Evolutionary conservation across 2,329 filamentous ascomycete species (phyloP).

Genomic region (Pseudocercospora crystallina): DNA sequence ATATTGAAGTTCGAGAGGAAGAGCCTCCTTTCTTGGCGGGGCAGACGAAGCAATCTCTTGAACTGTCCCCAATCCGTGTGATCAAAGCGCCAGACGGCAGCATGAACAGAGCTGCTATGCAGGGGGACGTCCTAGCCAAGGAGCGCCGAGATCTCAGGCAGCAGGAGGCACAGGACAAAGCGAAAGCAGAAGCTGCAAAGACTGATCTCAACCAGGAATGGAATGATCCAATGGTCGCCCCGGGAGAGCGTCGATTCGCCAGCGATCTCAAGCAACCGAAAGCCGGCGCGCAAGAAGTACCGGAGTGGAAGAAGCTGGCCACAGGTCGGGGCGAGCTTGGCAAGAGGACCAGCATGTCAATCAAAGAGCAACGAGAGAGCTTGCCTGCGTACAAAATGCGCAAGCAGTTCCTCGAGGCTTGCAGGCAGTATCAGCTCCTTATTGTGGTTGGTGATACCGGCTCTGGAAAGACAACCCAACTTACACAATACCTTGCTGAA

Average conservation of each 20-base stretch:
- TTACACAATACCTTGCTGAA: constrained; percentile 94
- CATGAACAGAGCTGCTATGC: constrained; percentile 93
- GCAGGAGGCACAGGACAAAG: constrained; percentile 78
- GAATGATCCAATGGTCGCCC: constrained; percentile 93
- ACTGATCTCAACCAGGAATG: constrained; percentile 87
- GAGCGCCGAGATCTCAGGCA: constrained; percentile 86
- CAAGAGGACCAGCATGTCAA: constrained; percentile 84
- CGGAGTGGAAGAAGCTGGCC: constrained; percentile 83
- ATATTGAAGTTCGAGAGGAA: constrained; percentile 94
- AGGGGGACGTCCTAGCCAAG: constrained; percentile 82
- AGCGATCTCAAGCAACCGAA: constrained; percentile 74
- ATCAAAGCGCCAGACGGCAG: constrained; percentile 98
- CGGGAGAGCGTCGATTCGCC: constrained; percentile 84
- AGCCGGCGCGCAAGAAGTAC: constrained; percentile 66
- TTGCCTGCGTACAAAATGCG: constrained; percentile 89
- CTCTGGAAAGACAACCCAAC: constrained; percentile 93
- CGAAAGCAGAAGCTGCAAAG: constrained; percentile 70
- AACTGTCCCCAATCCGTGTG: constrained; percentile 91
- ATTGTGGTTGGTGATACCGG: constrained; percentile 98
- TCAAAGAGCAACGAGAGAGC: constrained; percentile 89
- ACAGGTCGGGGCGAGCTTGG: constrained; percentile 79
- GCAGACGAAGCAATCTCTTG: constrained; percentile 93
- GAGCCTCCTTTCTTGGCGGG: constrained; percentile 94
- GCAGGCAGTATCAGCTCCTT: constrained; percentile 82
- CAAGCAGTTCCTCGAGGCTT: constrained; percentile 80